These are phyloP conservation scores for Aspergillus pseudotamarii DNA, from an alignment of 2,329 filamentous ascomycete genomes.

Conservation along the genomic window DNA sequence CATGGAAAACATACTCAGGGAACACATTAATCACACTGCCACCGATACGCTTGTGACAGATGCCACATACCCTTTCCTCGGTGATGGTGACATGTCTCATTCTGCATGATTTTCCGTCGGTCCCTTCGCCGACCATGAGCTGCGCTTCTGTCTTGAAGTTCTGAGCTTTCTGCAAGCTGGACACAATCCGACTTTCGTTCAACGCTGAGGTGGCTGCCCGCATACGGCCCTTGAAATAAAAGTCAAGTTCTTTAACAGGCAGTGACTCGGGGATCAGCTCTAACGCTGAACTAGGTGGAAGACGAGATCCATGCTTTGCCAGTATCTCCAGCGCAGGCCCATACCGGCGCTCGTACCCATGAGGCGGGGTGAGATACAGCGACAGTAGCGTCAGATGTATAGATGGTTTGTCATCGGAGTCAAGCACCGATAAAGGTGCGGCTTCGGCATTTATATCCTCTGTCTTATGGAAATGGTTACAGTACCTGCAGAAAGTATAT, in stretches of 20 bases:
- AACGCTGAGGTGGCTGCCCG: constrained; percentile 79
- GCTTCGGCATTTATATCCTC: constrained; percentile 44
- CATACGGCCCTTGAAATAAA: constrained; percentile 90
- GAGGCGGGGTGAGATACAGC: constrained; percentile 81
- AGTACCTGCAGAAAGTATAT: constrained; percentile 65
- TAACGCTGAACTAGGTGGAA: constrained; percentile 84
- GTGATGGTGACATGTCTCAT: constrained; percentile 75
- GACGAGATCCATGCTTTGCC: constrained; percentile 87
- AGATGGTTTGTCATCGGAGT: constrained; percentile 64
- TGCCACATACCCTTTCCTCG: constrained; percentile 86
- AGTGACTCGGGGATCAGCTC: constrained; percentile 81
- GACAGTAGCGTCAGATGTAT: constrained; percentile 92
- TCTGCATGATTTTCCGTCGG: constrained; percentile 54
- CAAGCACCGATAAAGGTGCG: constrained; percentile 42
- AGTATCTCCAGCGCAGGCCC: constrained; percentile 81
- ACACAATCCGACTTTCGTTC: constrained; percentile 77
- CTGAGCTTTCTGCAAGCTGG: constrained; percentile 75
- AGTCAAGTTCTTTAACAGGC: constrained; percentile 76
- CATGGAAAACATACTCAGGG: constrained; percentile 66
- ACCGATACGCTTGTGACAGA: constrained; percentile 91
- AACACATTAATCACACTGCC: constrained; percentile 88
- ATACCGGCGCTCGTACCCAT: constrained; percentile 71
- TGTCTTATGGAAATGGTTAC: constrained; percentile 77
- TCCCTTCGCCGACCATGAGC: constrained; percentile 72
- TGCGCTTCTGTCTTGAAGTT: constrained; percentile 75